Evolutionary conservation across 768 basidiomycete species (phyloP).

Genomic region (Lactarius sp.): DNA sequence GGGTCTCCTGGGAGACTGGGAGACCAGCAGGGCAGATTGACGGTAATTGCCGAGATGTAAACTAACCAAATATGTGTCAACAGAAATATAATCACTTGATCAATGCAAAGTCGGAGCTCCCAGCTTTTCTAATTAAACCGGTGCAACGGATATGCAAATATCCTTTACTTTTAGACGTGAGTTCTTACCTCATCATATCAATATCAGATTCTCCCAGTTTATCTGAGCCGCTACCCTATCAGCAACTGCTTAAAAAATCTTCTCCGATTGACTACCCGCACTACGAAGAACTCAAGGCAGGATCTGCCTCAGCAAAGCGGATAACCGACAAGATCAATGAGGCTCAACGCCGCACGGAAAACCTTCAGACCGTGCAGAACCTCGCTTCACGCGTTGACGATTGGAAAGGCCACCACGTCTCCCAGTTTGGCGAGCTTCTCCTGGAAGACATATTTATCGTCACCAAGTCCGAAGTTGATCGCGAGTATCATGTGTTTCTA

Average conservation of each 20-base stretch:
- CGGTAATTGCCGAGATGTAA: constrained; percentile 4
- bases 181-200: constrained; percentile 32
- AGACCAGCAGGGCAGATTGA: constrained; percentile 1
- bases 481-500: constrained; percentile 97
- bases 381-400: constrained; percentile 87
- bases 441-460: constrained; percentile 95
- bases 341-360: constrained; percentile 86
- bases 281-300: constrained; percentile 76
- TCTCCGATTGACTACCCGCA: constrained; percentile 58
- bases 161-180: constrained; percentile 85
- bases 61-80: constrained; percentile 27
- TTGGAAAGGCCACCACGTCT: constrained; percentile 97
- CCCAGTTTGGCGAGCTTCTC: constrained; percentile 89
- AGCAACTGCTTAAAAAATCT: constrained; percentile 76
- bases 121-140: constrained; percentile 97
- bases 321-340: constrained; percentile 97
- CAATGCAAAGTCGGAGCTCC: constrained; percentile 87
- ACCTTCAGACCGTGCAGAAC: constrained; percentile 83
- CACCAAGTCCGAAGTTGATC: constrained; percentile 91
- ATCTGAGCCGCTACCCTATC: constrained; percentile 17
- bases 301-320: constrained; percentile 82
- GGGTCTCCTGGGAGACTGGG: constrained; percentile 3
- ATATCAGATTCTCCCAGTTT: constrained; percentile 10
- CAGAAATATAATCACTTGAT: constrained; percentile 80
- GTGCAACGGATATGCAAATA: constrained; percentile 99